Evolutionary conservation across 2,329 filamentous ascomycete genomes (phyloP), one percentile per base, ranked within the genome.

Genomic region (Pseudonectria buxi): DNA sequence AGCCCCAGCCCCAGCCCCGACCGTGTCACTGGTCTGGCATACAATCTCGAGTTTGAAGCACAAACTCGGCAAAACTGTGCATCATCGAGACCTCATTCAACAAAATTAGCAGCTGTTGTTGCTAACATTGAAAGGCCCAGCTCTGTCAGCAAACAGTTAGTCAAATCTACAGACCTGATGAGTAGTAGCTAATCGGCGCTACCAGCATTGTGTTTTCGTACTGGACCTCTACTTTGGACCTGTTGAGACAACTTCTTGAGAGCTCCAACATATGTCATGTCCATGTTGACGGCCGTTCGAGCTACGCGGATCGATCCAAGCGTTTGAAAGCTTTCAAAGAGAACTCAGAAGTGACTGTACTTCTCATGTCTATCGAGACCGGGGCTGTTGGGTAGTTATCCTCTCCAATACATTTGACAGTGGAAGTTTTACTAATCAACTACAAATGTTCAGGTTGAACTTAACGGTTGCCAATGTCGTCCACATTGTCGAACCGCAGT

Each of bases 401-500:
- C 28, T 18, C 28, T 7, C 7, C n/a, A 10, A 30, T 30, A 10
- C n/a, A n/a, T 10, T 7, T 14, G 15, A 18, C 10, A 15, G 15
- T 16, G 26, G 22, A 9, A 18, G 14, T 18, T 18, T 10, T 16
- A 15, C 13, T 18, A 30, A 6, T 6, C 10, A n/a, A n/a, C n/a
- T n/a, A n/a, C n/a, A n/a, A n/a, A n/a, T n/a, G n/a, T n/a, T n/a
- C 9, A 43, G 41, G 14, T 13, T 36, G 4, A 42, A 38, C 3
- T 27, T 45, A 1, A 37, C 37, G 2, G 34, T n/a, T 3, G 43
- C 43, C 2, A 41, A 44, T 7, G 0, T 16, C 1, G 35, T 45
- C 0, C 41, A 41, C 3, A 33, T 45, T 9, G 29, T 44, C 12
- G 43, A 44, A 14, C 43, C 41, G 2, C 43, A 45, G 11, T 44